Conservation (phyloP, 202 grass and related monocot species). For the Tripidium arundinaceum region DNA sequence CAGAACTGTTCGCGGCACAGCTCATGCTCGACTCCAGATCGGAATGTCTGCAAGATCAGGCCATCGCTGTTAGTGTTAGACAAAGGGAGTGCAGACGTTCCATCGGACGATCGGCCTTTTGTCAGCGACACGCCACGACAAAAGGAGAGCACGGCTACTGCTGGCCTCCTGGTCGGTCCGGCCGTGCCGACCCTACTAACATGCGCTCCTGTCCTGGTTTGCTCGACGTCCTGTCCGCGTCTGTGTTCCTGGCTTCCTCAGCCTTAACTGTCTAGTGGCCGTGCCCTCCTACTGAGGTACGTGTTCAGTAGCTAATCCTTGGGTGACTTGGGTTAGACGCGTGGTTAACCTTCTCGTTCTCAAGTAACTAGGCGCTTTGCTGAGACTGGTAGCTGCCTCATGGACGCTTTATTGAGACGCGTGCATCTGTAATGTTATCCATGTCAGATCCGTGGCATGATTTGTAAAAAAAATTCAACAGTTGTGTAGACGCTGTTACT, state of each 20-base stretch:
- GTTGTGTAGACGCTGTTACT: background rate
- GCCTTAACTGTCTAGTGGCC: background rate
- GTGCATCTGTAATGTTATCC: background rate
- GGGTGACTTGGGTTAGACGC: background rate
- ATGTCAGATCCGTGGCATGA: background rate
- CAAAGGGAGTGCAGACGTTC: background rate
- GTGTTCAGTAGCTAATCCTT: background rate
- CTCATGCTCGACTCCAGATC: background rate
- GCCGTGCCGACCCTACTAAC: conserved; percentile 38
- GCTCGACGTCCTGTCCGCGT: conserved; percentile 23
- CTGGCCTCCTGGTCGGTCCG: background rate
- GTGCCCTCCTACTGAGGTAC: background rate
- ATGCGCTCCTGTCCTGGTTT: conserved; percentile 22
- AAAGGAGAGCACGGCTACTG: background rate
- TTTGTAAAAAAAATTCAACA: background rate
- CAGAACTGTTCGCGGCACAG: background rate
- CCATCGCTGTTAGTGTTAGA: background rate
- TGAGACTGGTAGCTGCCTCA: background rate
- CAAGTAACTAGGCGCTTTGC: conserved; percentile 15
- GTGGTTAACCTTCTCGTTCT: conserved; percentile 8
- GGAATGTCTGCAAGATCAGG: conserved; percentile 12
- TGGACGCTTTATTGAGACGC: conserved; percentile 2
- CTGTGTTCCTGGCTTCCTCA: background rate
- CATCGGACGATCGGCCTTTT: background rate
- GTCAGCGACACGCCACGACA: conserved; percentile 5